phyloP scores from a whole-genome alignment of 305 asterid species.

The Fraxinus platypoda region DNA sequence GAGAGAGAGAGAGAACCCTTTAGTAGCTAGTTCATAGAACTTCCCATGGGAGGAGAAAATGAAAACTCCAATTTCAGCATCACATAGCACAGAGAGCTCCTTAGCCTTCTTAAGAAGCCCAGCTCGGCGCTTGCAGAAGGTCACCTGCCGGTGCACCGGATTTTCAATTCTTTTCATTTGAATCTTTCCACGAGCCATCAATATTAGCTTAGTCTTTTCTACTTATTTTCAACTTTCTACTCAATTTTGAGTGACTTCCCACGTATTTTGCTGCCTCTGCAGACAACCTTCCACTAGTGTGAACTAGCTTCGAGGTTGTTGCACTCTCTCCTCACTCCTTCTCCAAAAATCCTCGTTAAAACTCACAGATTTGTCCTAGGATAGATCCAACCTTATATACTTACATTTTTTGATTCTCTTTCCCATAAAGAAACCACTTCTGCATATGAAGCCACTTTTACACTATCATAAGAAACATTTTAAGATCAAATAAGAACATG shows the following conservation, averaged over 20 bases:
- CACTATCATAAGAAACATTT: background rate
- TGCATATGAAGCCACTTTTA: constrained; percentile 28
- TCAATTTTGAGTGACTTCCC: background rate
- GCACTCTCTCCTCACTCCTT: constrained; percentile 12
- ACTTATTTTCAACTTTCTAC: background rate
- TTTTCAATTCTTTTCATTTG: constrained; percentile 92
- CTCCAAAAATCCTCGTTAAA: background rate
- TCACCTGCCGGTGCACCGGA: constrained; percentile 85
- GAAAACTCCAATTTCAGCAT: constrained; percentile 84
- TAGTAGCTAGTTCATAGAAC: constrained; percentile 81
- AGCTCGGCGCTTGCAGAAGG: constrained; percentile 91
- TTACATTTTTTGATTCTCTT: constrained; percentile 15
- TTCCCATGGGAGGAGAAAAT: constrained; percentile 84
- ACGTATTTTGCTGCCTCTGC: constrained; percentile 21
- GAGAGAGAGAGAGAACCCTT: constrained; percentile 43
- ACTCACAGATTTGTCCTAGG: constrained; percentile 12
- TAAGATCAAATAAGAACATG: constrained; percentile 3
- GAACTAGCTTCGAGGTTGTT: constrained; percentile 93
- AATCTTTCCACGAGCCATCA: constrained; percentile 90
- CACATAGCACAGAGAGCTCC: constrained; percentile 86
- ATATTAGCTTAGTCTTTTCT: background rate
- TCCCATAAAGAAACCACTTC: background rate
- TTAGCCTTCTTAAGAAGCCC: constrained; percentile 95
- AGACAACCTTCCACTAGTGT: constrained; percentile 98
- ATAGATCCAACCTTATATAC: constrained; percentile 27